Evolutionary conservation across 306 rosid species (phyloP), one percentile per base, ranked within the genome.

Genomic region (Pterocarpus macrocarpus): DNA sequence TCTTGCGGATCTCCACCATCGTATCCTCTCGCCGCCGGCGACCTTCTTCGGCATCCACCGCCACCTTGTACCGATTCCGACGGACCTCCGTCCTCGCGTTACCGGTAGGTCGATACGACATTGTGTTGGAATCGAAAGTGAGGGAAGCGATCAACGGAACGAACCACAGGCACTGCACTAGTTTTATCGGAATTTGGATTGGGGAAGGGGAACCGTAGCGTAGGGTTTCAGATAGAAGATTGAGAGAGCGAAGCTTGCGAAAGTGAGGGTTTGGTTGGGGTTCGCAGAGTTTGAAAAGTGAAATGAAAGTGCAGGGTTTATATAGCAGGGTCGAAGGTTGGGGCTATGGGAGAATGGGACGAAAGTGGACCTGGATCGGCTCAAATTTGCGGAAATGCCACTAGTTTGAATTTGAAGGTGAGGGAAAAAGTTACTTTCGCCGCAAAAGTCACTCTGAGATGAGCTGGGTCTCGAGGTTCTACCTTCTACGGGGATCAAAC

Each of bases 1-100:
- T 91, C 92, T 90, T 93, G 52, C 97, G 90, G 89, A 93, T 93
- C 96, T 91, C 97, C 9, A 93, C 96, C 94, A 93, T 86, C 56
- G 90, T 86, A 73, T 93, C 97, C 86, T 93, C 97, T 49, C 96
- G 87, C 58, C 97, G 85, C 15, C 97, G 85, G 49, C 96, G 92
- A 34, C 97, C 97, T 83, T 93, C 96, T 82, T 93, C 96, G 45
- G 97, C 97, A 43, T 93, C 97, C 16, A 93, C 96, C 34, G 96
- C 96, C 55, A 93, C 96, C 90, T 93, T 93, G 89, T 93, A 93
- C 44, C 94, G 89, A 87, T 90, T 91, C 79, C 96, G 92, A 65
- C 97, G 96, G 71, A 87, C 92, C 94, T 93, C 97, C 14, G 88
- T 85, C 83, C 91, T 90, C 17, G 93, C 77, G 83, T 61, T 91